These are phyloP conservation scores for Oryza meridionalis DNA, from an alignment of 176 grass and related monocot species.

Conservation along the genomic window DNA sequence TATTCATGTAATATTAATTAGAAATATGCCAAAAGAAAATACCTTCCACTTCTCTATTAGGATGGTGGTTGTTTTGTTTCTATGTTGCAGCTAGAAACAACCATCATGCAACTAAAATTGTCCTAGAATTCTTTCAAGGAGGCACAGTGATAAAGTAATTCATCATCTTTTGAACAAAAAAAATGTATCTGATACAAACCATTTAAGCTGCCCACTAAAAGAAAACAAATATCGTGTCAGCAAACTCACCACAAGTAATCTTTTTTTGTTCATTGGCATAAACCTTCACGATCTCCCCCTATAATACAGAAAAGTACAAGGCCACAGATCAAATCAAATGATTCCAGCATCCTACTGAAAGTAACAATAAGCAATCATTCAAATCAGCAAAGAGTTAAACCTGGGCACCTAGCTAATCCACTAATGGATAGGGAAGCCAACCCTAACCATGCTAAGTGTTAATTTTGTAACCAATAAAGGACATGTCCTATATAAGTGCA, in stretches of 20 bases:
- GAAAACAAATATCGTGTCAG: background rate
- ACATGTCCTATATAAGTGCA: background rate
- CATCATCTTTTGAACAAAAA: background rate
- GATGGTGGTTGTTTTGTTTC: background rate
- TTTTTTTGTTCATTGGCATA: conserved; percentile 87
- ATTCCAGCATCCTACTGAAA: conserved; percentile 19
- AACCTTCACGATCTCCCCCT: conserved; percentile 92
- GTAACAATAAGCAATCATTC: background rate
- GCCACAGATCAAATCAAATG: conserved; percentile 27
- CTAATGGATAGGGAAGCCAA: background rate
- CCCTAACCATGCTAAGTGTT: background rate
- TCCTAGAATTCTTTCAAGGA: conserved; percentile 27
- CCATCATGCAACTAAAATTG: background rate
- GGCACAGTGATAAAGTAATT: conserved; percentile 3
- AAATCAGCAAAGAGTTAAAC: conserved; percentile 8
- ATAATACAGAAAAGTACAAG: background rate
- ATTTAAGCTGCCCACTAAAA: conserved; percentile 26
- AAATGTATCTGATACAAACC: background rate
- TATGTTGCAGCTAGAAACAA: background rate
- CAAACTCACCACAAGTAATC: conserved; percentile 82
- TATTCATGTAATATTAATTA: background rate
- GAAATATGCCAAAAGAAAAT: conserved; percentile 24
- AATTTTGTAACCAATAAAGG: conserved; percentile 4
- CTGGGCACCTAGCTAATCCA: background rate
- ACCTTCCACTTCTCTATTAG: background rate